Evolutionary conservation across 1,139 yeast genomes (phyloP).

Genomic region (Zygosaccharomyces pseudobailii): DNA sequence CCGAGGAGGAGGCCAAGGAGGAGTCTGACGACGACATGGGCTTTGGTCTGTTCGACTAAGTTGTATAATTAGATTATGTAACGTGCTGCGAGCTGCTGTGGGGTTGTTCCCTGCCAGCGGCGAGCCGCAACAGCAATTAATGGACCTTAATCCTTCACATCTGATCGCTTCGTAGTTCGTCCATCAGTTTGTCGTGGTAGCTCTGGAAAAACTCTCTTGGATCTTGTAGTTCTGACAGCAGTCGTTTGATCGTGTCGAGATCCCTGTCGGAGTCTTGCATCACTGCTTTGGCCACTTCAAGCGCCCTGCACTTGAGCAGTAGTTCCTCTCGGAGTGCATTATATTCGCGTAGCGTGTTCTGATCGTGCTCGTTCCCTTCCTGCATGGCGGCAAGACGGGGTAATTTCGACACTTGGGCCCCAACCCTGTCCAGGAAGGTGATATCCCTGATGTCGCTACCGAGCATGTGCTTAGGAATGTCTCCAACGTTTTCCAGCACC

Average conservation of each 20-base stretch:
- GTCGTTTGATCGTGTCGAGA: constrained; percentile 7
- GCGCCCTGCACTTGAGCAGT: constrained; percentile 17
- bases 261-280: constrained; percentile 8
- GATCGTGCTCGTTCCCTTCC: neutral
- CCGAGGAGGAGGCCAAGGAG: constrained; percentile 52
- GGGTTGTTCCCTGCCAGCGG: too few relatives aligned
- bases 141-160: constrained; percentile 1
- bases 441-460: neutral
- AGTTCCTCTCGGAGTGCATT: constrained; percentile 18
- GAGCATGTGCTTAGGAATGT: constrained; percentile 16
- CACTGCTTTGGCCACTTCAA: constrained; percentile 13
- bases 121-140: neutral
- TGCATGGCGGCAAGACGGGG: constrained; percentile 2
- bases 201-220: constrained; percentile 14
- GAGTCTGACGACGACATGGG: constrained; percentile 76
- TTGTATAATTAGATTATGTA: constrained; percentile 1
- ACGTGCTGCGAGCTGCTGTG: neutral
- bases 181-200: constrained; percentile 12
- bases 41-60: constrained; percentile 83
- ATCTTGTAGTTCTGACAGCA: constrained; percentile 6
- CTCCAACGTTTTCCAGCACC: constrained; percentile 22
- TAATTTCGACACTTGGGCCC: neutral
- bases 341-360: constrained; percentile 20
- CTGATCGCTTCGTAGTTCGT: neutral
- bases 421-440: neutral